Conservation (phyloP, 2,329 filamentous ascomycete genomes). For the Celoporthe dispersa region DNA sequence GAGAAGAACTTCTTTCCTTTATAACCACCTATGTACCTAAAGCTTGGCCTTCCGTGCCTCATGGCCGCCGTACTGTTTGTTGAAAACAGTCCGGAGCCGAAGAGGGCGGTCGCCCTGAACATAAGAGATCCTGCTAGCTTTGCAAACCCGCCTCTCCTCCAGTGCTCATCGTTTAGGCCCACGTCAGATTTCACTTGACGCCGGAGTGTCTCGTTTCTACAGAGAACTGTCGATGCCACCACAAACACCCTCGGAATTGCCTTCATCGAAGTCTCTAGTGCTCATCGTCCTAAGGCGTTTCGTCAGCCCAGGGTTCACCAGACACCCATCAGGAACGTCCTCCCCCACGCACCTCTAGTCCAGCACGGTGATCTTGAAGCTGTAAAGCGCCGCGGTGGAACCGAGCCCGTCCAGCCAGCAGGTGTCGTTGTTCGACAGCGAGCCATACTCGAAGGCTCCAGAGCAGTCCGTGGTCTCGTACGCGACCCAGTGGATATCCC, state of each 20-base stretch:
- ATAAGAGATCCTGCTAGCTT: background rate
- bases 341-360: background rate
- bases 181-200: background rate
- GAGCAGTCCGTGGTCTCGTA: background rate
- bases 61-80: background rate
- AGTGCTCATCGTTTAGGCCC: background rate
- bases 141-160: background rate
- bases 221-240: background rate
- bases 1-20: background rate
- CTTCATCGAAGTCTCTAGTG: background rate
- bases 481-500: background rate
- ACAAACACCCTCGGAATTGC: background rate
- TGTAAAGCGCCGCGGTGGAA: background rate
- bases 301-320: background rate
- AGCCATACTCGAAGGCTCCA: background rate
- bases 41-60: background rate
- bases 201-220: too few species aligned
- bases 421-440: background rate
- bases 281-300: background rate
- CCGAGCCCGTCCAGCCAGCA: background rate
- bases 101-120: background rate
- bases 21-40: background rate
- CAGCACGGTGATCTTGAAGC: background rate
- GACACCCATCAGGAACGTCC: background rate
- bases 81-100: background rate